Percentiles rank a stretch among this genome's conserved stretches.
These are phyloP conservation scores for Fonsecaea multimorphosa DNA, from an alignment of 2,329 filamentous ascomycete genomes.

Conservation along the genomic window DNA sequence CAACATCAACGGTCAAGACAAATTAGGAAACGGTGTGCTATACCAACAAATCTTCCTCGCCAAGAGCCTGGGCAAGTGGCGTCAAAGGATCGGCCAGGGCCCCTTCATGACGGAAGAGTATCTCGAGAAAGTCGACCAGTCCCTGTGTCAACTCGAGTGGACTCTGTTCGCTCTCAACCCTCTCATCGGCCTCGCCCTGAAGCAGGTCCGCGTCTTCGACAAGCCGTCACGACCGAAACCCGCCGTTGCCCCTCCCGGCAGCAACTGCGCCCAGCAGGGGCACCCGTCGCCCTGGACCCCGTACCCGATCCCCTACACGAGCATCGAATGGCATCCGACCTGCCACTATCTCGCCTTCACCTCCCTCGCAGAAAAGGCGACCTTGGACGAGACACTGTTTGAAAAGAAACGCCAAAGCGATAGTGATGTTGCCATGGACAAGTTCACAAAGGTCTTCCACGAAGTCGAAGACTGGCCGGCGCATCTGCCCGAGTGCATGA, in stretches of 20 bases:
- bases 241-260: slow-evolving; percentile 23
- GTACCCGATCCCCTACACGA: slow-evolving; percentile 38
- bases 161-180: slow-evolving; percentile 28
- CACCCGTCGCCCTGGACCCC: slow-evolving; percentile 38
- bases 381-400: slow-evolving; percentile 20
- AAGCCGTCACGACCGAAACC: slow-evolving; percentile 28
- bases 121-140: slow-evolving; percentile 16
- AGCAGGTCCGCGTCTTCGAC: slow-evolving; percentile 36
- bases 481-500: slow-evolving; percentile 41
- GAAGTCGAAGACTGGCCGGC: slow-evolving; percentile 41
- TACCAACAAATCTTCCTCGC: slow-evolving; percentile 29
- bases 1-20: slow-evolving; percentile 44
- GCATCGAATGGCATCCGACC: slow-evolving; percentile 40
- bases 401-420: slow-evolving; percentile 22
- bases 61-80: slow-evolving; percentile 42
- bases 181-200: slow-evolving; percentile 28
- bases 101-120: slow-evolving; percentile 7
- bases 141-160: slow-evolving; percentile 25
- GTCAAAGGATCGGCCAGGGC: slow-evolving; percentile 34
- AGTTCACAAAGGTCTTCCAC: slow-evolving; percentile 33
- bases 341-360: slow-evolving; percentile 40
- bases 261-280: slow-evolving; percentile 10
- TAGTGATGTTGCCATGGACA: slow-evolving; percentile 25
- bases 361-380: slow-evolving; percentile 29
- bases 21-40: slow-evolving; percentile 28